Evolutionary conservation across 2,329 filamentous ascomycete genomes (phyloP), one percentile per base, ranked within the genome.

Genomic region (Colletotrichum sublineola): DNA sequence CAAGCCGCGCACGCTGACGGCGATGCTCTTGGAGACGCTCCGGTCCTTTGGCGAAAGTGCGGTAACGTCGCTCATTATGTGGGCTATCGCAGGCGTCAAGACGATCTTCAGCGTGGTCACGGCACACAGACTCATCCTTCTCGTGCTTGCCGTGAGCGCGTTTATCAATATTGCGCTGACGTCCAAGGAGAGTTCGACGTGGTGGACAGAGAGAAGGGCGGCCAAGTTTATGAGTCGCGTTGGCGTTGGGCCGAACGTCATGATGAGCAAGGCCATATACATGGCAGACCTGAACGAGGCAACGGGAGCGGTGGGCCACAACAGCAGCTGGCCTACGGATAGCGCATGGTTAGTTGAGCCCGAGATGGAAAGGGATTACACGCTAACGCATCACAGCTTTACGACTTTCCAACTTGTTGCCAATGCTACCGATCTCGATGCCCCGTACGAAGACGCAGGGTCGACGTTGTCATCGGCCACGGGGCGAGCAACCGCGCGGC

Each of bases 201-300:
- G 95, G 95, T 97, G 94, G 93, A 87, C 89, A 57, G 96, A 98
- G 82, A 90, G 94, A 69, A 92, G 90, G 72, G 94, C 95, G 1
- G 89, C 88, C 20, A 91, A 87, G 52, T 97, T 96, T 80, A 96
- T 99, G 94, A 85, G 86, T 44, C 87, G 91, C 15, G 84, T 98
- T 18, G 96, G 96, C 12, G 91, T 98, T 9, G 88, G 89, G 3
- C 94, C 95, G 9, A 93, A 97, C 76, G 82, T 87, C 29, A 88
- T 92, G 74, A 96, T 98, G 93, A 93, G 92, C 82, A 94, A 92
- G 80, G 91, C 94, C 11, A 90, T 99, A 36, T 97, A 96, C 79
- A 83, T 98, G 68, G 87, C 87, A 63, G 96, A 98, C 80, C 85
- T 98, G 62, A 91, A 95, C 71, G 89, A 93, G 74, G 90, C 89